Base-by-base conservation (phyloP, 768 basidiomycete genomes). In the Clitopilus hobsonii region DNA sequence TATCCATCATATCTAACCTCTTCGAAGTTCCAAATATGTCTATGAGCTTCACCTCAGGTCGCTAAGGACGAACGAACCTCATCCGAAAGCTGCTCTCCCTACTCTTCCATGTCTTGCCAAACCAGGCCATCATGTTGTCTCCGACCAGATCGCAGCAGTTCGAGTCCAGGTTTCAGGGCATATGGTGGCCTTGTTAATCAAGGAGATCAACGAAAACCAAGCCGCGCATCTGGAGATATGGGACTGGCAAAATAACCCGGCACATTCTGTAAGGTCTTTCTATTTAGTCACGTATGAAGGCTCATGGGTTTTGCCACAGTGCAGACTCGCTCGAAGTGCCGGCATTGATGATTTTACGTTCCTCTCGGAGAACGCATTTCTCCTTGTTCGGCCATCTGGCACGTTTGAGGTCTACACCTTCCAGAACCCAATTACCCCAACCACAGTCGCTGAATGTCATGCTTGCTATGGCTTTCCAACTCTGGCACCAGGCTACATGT, bases 261-360 rank as follows among this genome's bases (percentile, higher is more conserved):
- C 69, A 36, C 63, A 65, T 58, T 78, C 77, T n/a, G 80, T 79
- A 55, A 18, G 76, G 67, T 13, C 48, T 55, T 30, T 28, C n/a
- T n/a, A n/a, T 13, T 16, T 54, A 30, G 53, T 52, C 51, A 32
- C 25, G 23, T 14, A 45, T 20, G 4, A 4, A 32, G 13, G 10
- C 36, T 22, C 27, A n/a, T 53, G 4, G 8, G 38, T 51, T 48
- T 25, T 25, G 47, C 38, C 47, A 14, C 51, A 81, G 79, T 79
- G 74, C 56, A 62, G 65, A 8, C 66, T 81, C 66, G 64, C 66
- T n/a, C 69, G 73, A 18, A 58, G 60, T 23, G 66, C 73, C 1
- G 77, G 75, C 2, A 80, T 82, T 32, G 78, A 81, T 56, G 82
- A 84, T 54, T 82, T 82, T 56, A 76, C 74, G 0, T 80, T 82